Evolutionary conservation across 495 filamentous ascomycete species (phyloP), one percentile per base, ranked within the genome.

Genomic region (Jackrogersella multiformis): DNA sequence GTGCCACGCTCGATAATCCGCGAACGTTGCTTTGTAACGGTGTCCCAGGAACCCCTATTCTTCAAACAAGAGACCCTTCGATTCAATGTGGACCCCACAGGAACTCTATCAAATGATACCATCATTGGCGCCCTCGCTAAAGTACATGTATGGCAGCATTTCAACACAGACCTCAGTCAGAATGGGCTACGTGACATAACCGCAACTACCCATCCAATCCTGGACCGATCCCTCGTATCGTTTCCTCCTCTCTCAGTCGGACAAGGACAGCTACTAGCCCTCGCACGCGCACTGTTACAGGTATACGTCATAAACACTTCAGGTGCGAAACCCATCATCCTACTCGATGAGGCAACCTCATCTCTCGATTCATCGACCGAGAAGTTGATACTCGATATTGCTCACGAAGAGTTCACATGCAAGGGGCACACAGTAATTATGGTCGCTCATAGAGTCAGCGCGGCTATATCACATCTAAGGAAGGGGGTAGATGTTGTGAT

Each of bases 291-390:
- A 35, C 21, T 68, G 34, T 38, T 62, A 5, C 57, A 66, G 12
- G 38, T 56, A 20, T 46, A 64, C 35, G 21, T 20, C 4, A 23
- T 69, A 41, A 41, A 36, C 26, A 30, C 20, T n/a, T 36, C 55
- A 23, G 38, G 64, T 36, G 20, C 51, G 21, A 60, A 65, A 7
- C 72, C 72, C 0, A 89, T 96, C 58, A 89, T 95, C 62, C 82
- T 96, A 20, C 79, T 96, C 4, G 93, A 96, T 69, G 93, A 96
- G 70, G 90, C 90, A 1, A 96, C 93, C 1, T 89, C 92, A 2
- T 90, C 92, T 1, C 80, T 97, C 12, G 93, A 96, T 64, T 86
- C 88, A 0, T 87, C 87, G 54, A 94, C 90, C 0, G 92, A 96
- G 72, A 82, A 88, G 72, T 81, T 89, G 49, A 92, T 96, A 53